These are phyloP conservation scores for Onygenales sp. DNA, from an alignment of 2,329 filamentous ascomycete genomes.

Conservation along the genomic window DNA sequence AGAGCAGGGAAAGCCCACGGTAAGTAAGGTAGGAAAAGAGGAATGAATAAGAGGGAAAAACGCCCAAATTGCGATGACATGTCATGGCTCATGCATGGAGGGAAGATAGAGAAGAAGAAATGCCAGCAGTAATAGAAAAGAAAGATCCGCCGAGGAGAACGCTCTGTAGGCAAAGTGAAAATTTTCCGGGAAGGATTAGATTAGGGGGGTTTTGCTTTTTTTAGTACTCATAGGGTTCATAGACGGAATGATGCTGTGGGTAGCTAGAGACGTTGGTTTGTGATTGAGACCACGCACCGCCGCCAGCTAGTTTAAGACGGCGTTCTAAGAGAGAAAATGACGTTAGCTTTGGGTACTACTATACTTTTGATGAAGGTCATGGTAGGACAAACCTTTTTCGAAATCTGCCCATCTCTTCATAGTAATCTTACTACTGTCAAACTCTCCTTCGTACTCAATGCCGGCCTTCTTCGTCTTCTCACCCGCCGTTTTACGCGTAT, in stretches of 20 bases:
- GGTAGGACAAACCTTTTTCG: constrained; percentile 53
- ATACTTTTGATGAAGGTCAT: not conserved
- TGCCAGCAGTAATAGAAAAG: not conserved
- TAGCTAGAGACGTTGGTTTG: constrained; percentile 17
- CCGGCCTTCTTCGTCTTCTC: constrained; percentile 82
- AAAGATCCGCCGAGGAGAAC: not conserved
- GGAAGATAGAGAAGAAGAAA: not conserved
- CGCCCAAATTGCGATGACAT: constrained; percentile 1
- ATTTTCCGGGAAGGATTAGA: not conserved
- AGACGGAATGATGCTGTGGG: constrained; percentile 18
- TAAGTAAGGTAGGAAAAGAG: not conserved
- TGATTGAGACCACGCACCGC: constrained; percentile 17
- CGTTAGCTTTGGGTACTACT: constrained; percentile 5
- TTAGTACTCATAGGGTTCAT: constrained; percentile 31
- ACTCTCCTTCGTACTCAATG: constrained; percentile 85
- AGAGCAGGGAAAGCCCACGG: not conserved
- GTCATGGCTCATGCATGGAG: constrained; percentile 1
- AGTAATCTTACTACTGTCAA: constrained; percentile 96
- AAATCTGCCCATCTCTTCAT: constrained; percentile 99
- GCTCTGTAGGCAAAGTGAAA: not conserved
- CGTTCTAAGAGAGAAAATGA: constrained; percentile 23
- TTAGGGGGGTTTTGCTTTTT: not conserved
- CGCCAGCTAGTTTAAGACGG: constrained; percentile 21
- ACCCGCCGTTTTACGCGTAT: constrained; percentile 88
- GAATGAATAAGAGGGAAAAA: not conserved